Conservation (phyloP, 2,329 filamentous ascomycete genomes). For the Nigrograna mackinnonii region DNA sequence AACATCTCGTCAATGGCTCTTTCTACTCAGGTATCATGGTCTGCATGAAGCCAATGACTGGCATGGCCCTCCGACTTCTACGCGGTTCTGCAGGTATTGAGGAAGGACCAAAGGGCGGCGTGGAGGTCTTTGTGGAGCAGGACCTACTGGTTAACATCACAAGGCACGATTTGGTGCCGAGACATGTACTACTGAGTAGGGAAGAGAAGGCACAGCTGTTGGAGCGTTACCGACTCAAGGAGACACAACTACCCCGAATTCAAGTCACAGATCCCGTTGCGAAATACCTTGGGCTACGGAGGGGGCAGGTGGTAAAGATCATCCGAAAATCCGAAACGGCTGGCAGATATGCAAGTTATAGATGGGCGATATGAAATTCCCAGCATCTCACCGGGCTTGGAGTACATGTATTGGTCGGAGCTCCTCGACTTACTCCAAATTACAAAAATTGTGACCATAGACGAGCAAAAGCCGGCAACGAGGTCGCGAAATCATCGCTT, state of each 20-base stretch:
- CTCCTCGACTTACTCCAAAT: no score
- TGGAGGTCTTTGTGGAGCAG: slow-evolving; percentile 95
- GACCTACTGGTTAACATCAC: slow-evolving; percentile 98
- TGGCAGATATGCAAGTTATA: slow-evolving; percentile 93
- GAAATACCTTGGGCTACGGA: slow-evolving; percentile 84
- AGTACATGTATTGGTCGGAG: no score
- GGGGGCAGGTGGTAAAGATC: slow-evolving; percentile 97
- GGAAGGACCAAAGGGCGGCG: slow-evolving; percentile 72
- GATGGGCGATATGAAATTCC: slow-evolving; percentile 65
- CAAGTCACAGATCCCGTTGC: slow-evolving; percentile 91
- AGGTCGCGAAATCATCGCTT: no score
- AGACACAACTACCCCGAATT: slow-evolving; percentile 94
- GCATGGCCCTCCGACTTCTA: slow-evolving; percentile 63
- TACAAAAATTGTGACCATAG: no score
- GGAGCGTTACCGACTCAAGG: slow-evolving; percentile 90
- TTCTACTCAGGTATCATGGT: slow-evolving; percentile 92
- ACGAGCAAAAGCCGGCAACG: no score
- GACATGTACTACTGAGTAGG: slow-evolving; percentile 84
- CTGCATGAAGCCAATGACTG: slow-evolving; percentile 78
- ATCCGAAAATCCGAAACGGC: slow-evolving; percentile 95
- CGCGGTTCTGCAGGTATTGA: slow-evolving; percentile 30
- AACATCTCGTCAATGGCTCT: slow-evolving; percentile 76
- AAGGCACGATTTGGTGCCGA: slow-evolving; percentile 93
- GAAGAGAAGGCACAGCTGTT: slow-evolving; percentile 88
- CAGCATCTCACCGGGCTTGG: no score